Percentiles rank a stretch among this genome's conserved stretches.
phyloP scores from a whole-genome alignment of 768 basidiomycete species.

The Mrakia gelida region DNA sequence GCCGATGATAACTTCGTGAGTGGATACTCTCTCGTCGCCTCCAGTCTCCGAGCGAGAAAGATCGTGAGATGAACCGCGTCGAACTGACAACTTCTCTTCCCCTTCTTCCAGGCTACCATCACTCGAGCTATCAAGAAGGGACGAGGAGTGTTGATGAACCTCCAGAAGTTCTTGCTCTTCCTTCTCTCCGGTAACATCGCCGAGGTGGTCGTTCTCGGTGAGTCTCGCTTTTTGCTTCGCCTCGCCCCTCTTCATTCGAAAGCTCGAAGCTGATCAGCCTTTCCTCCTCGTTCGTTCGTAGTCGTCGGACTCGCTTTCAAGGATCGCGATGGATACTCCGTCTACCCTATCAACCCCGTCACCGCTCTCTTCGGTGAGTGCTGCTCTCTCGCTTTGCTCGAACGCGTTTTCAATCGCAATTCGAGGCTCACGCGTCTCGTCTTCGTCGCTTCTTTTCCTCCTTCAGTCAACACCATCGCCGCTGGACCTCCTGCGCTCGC shows the following conservation, averaged over 20 bases:
- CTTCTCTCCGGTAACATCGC: constrained; percentile 56
- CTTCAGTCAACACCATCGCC: constrained; percentile 43
- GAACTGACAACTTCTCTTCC: too few relatives aligned
- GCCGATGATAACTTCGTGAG: constrained; percentile 61
- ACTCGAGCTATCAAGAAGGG: constrained; percentile 63
- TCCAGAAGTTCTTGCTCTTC: constrained; percentile 57
- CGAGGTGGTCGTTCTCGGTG: constrained; percentile 52
- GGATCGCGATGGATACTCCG: constrained; percentile 50
- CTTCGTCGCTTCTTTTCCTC: neutral
- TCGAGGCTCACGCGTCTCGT: too few relatives aligned
- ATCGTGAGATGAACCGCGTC: too few relatives aligned
- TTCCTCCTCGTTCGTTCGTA: too few relatives aligned
- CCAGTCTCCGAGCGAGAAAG: too few relatives aligned
- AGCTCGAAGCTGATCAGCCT: too few relatives aligned
- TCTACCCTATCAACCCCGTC: constrained; percentile 58
- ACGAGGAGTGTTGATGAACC: constrained; percentile 58
- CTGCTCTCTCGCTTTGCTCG: neutral
- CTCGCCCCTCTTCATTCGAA: too few relatives aligned
- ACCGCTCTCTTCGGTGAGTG: constrained; percentile 43
- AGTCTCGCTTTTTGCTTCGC: too few relatives aligned
- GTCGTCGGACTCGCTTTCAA: constrained; percentile 58
- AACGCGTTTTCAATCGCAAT: too few relatives aligned
- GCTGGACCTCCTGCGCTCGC: constrained; percentile 47
- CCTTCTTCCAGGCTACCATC: constrained; percentile 47
- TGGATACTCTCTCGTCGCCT: too few relatives aligned